Evolutionary conservation across 2,329 filamentous ascomycete genomes (phyloP), one percentile per base, ranked within the genome.

Genomic region (Fusarium aywerte): DNA sequence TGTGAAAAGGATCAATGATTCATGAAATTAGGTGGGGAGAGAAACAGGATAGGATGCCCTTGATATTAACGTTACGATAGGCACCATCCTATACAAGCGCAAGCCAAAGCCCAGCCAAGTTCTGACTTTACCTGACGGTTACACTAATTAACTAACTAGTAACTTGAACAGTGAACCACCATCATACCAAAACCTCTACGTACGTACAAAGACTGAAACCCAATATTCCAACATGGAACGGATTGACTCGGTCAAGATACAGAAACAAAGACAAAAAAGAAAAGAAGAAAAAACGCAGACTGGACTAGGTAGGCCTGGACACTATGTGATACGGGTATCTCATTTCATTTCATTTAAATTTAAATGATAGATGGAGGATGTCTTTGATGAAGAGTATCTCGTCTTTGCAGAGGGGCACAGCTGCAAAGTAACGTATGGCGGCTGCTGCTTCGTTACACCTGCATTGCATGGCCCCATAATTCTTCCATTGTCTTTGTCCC

Each of bases 361-460:
- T 27, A 10, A 27, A 27, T 27, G 21, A n/a, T 40, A 35, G 12
- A 35, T 35, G 32, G 36, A 15, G 21, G 21, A 29, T 53, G n/a
- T 36, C 57, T 48, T 56, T 59, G 43, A 56, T 31, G 39, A 39
- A 55, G 51, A 31, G 27, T 27, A 40, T 61, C 56, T 62, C 38
- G 27, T n/a, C 23, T 32, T 54, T 62, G 33, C 57, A 62, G n/a
- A n/a, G 57, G 58, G 58, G 23, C 33, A 35, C 36, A 58, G 59
- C 40, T 63, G 58, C 58, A 63, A 50, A 54, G 65, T 68, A 68
- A 68, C 65, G 65, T 68, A 56, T 61, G 59, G 49, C 56, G 31
- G 40, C 23, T 44, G 23, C 35, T 65, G 55, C 61, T 69, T 68
- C 61, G 60, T 68, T 68, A 68, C 65, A 66, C 55, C 40, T 68